Percentiles rank a stretch among this genome's conserved stretches.
Evolutionary conservation across 257 asterid species (phyloP).

Genomic region (Thymus quinquecostatus): DNA sequence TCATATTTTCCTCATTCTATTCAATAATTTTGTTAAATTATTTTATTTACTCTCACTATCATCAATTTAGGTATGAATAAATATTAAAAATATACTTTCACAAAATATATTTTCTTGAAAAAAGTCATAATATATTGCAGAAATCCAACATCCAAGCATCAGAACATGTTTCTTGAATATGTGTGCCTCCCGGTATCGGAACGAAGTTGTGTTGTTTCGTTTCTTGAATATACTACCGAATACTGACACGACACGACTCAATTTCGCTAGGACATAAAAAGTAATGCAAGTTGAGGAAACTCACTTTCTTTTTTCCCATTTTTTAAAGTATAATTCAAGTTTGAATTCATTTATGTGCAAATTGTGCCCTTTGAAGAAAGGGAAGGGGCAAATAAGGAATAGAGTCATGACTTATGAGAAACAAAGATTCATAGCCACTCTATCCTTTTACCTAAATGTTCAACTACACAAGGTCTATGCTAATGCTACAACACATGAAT

Average conservation of each 20-base stretch:
- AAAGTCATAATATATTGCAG: neutral
- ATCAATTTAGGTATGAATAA: too few species aligned
- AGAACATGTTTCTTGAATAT: slow-evolving; percentile 22
- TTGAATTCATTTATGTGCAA: slow-evolving; percentile 25
- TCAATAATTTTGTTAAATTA: neutral
- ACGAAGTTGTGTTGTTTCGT: too few species aligned
- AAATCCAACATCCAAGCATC: neutral
- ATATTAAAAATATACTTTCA: neutral
- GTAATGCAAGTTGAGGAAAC: neutral
- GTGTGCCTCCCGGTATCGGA: neutral
- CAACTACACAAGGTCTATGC: slow-evolving; percentile 33
- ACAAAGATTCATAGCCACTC: slow-evolving; percentile 29
- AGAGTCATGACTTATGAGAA: slow-evolving; percentile 18
- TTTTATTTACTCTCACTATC: too few species aligned
- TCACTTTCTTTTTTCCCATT: neutral
- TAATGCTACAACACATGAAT: slow-evolving; percentile 31
- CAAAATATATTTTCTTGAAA: neutral
- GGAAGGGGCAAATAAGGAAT: slow-evolving; percentile 9
- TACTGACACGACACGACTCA: too few species aligned
- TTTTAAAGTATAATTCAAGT: slow-evolving; percentile 27
- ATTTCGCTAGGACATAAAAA: neutral
- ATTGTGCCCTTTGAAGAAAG: slow-evolving; percentile 24
- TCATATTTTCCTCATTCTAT: neutral
- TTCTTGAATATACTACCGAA: too few species aligned
- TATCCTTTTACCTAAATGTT: slow-evolving; percentile 22